phyloP scores from a whole-genome alignment of 345 rosid species.

The Hypericum androsaemum region DNA sequence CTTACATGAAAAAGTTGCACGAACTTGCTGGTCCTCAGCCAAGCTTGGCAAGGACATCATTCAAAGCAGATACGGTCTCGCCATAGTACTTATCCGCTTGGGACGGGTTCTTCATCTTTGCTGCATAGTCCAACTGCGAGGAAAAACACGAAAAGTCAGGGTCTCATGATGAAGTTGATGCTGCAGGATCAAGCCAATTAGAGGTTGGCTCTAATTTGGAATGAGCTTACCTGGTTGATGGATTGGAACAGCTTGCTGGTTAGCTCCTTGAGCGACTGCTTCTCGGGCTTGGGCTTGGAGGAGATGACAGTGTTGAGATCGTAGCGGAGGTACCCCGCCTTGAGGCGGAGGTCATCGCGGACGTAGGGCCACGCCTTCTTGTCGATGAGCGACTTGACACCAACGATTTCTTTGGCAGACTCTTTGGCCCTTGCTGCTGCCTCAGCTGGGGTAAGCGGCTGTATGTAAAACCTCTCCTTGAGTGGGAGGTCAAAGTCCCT shows the following conservation, averaged over 20 bases:
- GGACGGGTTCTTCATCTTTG: conserved; percentile 69
- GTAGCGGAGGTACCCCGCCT: conserved; percentile 56
- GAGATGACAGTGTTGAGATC: conserved; percentile 82
- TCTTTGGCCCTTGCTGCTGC: conserved; percentile 81
- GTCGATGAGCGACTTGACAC: conserved; percentile 65
- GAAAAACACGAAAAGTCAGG: conserved; percentile 1
- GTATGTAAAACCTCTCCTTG: conserved; percentile 63
- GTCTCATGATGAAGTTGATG: no score
- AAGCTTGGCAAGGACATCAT: conserved; percentile 79
- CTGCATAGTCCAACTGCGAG: conserved; percentile 77
- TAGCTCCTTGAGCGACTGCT: conserved; percentile 57
- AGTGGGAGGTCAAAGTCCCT: conserved; percentile 51
- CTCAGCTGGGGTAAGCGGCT: conserved; percentile 49
- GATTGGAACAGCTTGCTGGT: conserved; percentile 58
- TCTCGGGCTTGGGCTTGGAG: conserved; percentile 65
- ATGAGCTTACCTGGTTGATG: conserved; percentile 42
- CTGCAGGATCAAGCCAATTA: no score
- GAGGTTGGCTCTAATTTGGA: neutral
- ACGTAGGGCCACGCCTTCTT: conserved; percentile 94
- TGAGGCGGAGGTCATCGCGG: neutral
- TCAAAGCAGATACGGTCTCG: conserved; percentile 59
- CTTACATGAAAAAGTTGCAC: no score
- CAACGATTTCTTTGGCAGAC: conserved; percentile 69
- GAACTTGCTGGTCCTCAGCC: conserved; percentile 32
- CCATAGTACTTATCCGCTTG: conserved; percentile 84